Evolutionary conservation across 2,329 filamentous ascomycete species (phyloP).

Genomic region (Phialocephala sp.): DNA sequence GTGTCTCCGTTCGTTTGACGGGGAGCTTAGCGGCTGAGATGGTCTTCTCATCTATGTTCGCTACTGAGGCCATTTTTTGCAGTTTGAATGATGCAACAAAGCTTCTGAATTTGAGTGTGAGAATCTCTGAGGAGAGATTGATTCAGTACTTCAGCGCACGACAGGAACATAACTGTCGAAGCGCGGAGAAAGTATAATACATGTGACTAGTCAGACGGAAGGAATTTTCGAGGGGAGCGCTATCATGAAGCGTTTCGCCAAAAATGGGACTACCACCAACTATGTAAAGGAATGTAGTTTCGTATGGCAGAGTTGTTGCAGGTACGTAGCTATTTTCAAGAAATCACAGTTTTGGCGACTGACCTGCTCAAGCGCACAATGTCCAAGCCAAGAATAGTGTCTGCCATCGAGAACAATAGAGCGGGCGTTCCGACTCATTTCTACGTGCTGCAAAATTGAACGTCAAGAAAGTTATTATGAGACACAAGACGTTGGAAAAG

Average conservation of each 20-base stretch:
- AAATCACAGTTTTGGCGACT: neutral
- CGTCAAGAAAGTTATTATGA: neutral
- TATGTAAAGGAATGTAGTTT: neutral
- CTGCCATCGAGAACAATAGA: neutral
- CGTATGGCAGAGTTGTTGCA: neutral
- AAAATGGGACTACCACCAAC: neutral
- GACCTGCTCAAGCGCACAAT: neutral
- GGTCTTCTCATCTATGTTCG: constrained; percentile 20
- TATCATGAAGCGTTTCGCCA: neutral
- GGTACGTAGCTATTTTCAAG: neutral
- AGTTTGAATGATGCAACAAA: neutral
- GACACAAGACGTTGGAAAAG: neutral
- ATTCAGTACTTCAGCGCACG: neutral
- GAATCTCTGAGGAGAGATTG: neutral
- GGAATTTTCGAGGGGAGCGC: neutral
- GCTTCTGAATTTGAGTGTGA: neutral
- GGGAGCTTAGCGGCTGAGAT: constrained; percentile 1
- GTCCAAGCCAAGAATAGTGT: neutral
- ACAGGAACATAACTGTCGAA: neutral
- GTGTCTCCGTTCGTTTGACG: constrained; percentile 18
- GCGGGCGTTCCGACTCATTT: neutral
- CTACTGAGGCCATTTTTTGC: constrained; percentile 11
- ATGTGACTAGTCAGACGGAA: neutral
- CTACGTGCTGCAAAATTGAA: neutral
- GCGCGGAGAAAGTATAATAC: neutral